Evolutionary conservation across 1,139 yeast genomes (phyloP), one percentile per base, ranked within the genome.

Genomic region (Zygosaccharomyces pseudobailii): DNA sequence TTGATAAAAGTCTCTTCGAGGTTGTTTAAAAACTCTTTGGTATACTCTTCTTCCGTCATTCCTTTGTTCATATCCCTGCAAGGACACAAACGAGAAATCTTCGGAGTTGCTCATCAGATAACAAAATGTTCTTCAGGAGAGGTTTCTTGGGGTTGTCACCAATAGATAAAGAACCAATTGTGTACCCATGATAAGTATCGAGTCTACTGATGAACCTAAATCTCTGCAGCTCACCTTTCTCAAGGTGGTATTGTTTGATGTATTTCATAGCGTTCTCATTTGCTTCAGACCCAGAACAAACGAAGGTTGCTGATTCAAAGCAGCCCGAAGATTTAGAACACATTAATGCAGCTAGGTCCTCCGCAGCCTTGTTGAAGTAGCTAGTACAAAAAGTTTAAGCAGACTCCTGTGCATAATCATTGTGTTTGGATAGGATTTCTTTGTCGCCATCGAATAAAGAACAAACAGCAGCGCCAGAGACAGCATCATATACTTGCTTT

Each of bases 221-320:
- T 61, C 81, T 75, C 52, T 74, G 67, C 19, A 71, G 65, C 52
- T 76, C 74, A 44, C 78, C 78, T 49, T 64, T 72, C 62, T 78
- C 83, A 47, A 71, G 57, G 63, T 73, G 77, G 65, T 78, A 79
- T 62, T 79, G 84, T 61, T 78, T 75, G 46, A 74, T 71, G 48
- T 79, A 71, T 65, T 78, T 78, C 65, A 80, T 58, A 3, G 82
- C 80, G 58, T 77, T 78, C 60, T 80, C 84, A 57, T 76, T 79
- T 28, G 82, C 71, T 62, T 80, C 85, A 23, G 84, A 78, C 31
- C 84, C 85, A 4, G 84, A 79, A 51, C 79, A 73, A 33, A 80
- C 75, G 71, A 78, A 79, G 45, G 76, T 30, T 2, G 17, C 33
- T 10, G 33, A 1, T 30, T 30, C 19, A 19, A 30, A 30, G 13